phyloP scores from a whole-genome alignment of 192 early-diverging fungal species.

The Lobosporangium transversale region DNA sequence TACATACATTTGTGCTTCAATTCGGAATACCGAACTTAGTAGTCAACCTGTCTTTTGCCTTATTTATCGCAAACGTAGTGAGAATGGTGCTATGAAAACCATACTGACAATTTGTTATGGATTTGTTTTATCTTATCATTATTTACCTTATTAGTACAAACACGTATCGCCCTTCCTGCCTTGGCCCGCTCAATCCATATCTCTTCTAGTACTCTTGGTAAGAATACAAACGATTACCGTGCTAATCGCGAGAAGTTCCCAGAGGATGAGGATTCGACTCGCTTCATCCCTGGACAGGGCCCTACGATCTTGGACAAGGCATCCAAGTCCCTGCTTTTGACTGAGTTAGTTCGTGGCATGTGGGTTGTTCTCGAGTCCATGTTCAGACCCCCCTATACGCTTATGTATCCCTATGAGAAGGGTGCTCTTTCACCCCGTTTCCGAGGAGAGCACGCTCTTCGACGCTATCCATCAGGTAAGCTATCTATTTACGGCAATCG shows the following conservation, averaged over 20 bases:
- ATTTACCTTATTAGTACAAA: conserved; percentile 45
- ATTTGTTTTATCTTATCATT: no score
- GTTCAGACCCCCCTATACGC: conserved; percentile 95
- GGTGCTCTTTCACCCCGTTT: conserved; percentile 92
- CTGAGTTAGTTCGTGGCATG: conserved; percentile 91
- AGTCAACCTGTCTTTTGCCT: no score
- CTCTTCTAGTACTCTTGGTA: conserved; percentile 27
- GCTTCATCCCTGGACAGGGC: conserved; percentile 29
- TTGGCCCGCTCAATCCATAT: conserved; percentile 42
- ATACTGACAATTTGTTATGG: no score
- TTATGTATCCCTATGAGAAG: conserved; percentile 97
- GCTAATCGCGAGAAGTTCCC: conserved; percentile 50
- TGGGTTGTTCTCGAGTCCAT: conserved; percentile 92
- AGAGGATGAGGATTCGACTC: conserved; percentile 46
- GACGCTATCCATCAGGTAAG: conserved; percentile 92
- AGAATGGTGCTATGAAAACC: no score
- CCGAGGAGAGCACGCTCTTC: conserved; percentile 95
- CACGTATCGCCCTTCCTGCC: conserved; percentile 43
- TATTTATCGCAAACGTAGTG: no score
- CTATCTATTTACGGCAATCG: not conserved
- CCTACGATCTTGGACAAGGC: conserved; percentile 58
- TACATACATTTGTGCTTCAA: no score
- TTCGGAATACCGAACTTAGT: no score
- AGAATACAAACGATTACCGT: conserved; percentile 51
- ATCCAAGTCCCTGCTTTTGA: conserved; percentile 87